Evolutionary conservation across 2,329 filamentous ascomycete genomes (phyloP).

Genomic region (Colletotrichum lini): DNA sequence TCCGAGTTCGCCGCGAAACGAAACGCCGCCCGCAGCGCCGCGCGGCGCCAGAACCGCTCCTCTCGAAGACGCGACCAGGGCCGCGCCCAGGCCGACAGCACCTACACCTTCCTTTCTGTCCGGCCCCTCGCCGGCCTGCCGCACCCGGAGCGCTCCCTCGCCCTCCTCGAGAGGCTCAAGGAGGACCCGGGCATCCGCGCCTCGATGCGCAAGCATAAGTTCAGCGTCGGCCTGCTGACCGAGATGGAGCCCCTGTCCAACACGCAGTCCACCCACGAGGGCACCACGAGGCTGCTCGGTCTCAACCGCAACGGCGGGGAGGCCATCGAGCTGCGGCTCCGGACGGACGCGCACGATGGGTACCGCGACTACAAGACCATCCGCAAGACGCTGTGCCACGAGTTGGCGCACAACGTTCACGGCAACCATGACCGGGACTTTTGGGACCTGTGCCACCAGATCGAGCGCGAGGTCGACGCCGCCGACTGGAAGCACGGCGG

Average conservation of each 20-base stretch:
- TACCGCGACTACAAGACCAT: conserved; percentile 95
- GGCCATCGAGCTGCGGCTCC: conserved; percentile 88
- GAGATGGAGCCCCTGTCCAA: conserved; percentile 95
- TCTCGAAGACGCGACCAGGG: conserved; percentile 54
- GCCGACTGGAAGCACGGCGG: conserved; percentile 86
- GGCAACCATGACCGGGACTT: conserved; percentile 88
- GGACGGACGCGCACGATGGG: conserved; percentile 95
- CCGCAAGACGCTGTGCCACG: conserved; percentile 92
- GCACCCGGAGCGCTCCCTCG: conserved; percentile 77
- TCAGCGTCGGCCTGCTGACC: conserved; percentile 87
- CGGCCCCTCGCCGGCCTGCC: conserved; percentile 84
- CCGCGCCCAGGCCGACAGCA: conserved; percentile 67
- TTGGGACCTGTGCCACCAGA: conserved; percentile 89
- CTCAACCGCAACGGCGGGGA: conserved; percentile 90
- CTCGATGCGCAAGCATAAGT: conserved; percentile 87
- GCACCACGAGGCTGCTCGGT: conserved; percentile 82
- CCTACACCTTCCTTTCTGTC: conserved; percentile 87
- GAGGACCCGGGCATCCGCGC: conserved; percentile 88
- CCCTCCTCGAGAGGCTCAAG: conserved; percentile 81
- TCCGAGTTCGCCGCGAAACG: conserved; percentile 63
- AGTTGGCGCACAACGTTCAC: conserved; percentile 93
- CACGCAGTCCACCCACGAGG: conserved; percentile 79
- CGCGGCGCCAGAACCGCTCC: conserved; percentile 51
- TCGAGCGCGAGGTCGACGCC: conserved; percentile 87
- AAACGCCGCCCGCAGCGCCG: conserved; percentile 57